Evolutionary conservation across 805 yeast genomes (phyloP).

Genomic region (Vanderwaltozyma yarrowii): DNA sequence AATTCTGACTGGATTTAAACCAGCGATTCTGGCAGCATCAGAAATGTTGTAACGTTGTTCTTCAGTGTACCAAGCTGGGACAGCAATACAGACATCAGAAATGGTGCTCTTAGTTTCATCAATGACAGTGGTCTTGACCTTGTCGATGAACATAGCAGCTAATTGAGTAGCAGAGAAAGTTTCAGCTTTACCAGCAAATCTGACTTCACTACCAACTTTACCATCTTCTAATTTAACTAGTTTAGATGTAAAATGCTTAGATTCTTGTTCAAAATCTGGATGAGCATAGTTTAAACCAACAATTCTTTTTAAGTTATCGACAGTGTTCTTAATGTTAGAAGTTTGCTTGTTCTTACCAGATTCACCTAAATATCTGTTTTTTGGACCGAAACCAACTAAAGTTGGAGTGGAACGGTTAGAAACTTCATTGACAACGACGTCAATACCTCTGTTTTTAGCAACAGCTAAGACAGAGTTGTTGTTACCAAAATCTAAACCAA

Average conservation of each 20-base stretch:
- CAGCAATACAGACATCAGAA: conserved; percentile 83
- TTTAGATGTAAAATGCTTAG: conserved; percentile 60
- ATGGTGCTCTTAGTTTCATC: conserved; percentile 69
- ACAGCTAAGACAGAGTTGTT: conserved; percentile 86
- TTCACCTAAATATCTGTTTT: conserved; percentile 89
- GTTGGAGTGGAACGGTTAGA: conserved; percentile 94
- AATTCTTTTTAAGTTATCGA: conserved; percentile 85
- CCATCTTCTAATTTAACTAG: conserved; percentile 61
- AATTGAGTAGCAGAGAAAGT: conserved; percentile 82
- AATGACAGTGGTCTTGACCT: conserved; percentile 67
- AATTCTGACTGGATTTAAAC: conserved; percentile 92
- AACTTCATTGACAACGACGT: conserved; percentile 94
- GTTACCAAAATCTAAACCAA: conserved; percentile 97
- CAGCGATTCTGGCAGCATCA: conserved; percentile 92
- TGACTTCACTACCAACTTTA: conserved; percentile 73
- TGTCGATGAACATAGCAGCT: conserved; percentile 88
- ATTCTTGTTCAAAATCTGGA: conserved; percentile 68
- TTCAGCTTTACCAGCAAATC: conserved; percentile 65
- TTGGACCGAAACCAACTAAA: conserved; percentile 79
- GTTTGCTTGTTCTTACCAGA: conserved; percentile 91
- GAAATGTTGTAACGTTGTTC: conserved; percentile 90
- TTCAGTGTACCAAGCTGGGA: conserved; percentile 95
- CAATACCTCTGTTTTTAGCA: conserved; percentile 97
- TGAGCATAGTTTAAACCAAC: conserved; percentile 59
- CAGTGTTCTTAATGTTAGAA: conserved; percentile 91